These are phyloP conservation scores for Rhodosporidiobolus sp. DNA, from an alignment of 768 basidiomycete genomes.

Conservation along the genomic window DNA sequence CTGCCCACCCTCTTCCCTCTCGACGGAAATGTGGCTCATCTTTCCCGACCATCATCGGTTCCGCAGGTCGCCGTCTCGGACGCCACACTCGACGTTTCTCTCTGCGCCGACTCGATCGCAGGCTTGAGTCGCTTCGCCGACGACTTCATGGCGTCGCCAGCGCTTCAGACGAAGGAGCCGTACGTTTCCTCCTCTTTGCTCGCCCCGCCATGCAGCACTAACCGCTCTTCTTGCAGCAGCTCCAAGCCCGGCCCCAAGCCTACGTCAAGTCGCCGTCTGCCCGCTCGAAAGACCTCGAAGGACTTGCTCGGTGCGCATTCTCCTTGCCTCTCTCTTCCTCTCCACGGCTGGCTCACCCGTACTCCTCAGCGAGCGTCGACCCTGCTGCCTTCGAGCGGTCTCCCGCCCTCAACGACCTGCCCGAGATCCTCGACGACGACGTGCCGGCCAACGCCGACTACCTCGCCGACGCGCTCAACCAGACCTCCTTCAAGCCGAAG, in stretches of 20 bases:
- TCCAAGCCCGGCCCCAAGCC: not conserved
- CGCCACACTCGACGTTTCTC: slow-evolving; percentile 32
- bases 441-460: slow-evolving; percentile 85
- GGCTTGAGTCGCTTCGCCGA: slow-evolving; percentile 43
- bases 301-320: slow-evolving; percentile 38
- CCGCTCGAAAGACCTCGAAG: slow-evolving; percentile 4
- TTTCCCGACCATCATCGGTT: not conserved
- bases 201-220: not conserved
- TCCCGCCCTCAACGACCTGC: slow-evolving; percentile 72
- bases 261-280: not conserved
- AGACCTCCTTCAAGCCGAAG: slow-evolving; percentile 58
- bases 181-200: not conserved
- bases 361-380: slow-evolving; percentile 57
- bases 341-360: no score
- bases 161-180: not conserved
- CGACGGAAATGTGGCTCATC: not conserved
- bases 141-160: slow-evolving; percentile 35
- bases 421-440: slow-evolving; percentile 89
- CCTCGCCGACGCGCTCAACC: slow-evolving; percentile 73
- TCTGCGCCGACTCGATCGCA: slow-evolving; percentile 49
- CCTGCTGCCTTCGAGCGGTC: slow-evolving; percentile 71
- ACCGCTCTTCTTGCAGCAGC: not conserved
- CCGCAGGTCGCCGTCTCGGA: slow-evolving; percentile 22
- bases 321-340: not conserved
- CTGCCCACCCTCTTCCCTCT: no score